Conservation (phyloP, 2,329 filamentous ascomycete genomes). For the Chaetomium sp. region DNA sequence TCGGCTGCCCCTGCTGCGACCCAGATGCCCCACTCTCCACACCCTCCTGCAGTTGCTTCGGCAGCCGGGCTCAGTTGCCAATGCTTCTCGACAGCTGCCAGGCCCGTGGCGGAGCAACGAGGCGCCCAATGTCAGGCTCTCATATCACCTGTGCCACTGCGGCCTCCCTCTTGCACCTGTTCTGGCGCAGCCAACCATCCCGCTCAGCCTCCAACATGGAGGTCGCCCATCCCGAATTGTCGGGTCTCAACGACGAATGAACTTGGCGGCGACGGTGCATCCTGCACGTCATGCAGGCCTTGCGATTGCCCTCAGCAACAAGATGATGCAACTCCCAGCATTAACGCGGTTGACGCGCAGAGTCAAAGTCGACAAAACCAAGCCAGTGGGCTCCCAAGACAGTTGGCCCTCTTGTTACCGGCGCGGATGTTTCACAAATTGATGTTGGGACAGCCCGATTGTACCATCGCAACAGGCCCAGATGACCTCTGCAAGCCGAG, state of each 20-base stretch:
- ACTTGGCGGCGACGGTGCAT: too few species aligned
- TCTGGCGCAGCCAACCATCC: background rate
- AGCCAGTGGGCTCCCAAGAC: too few species aligned
- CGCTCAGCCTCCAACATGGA: background rate
- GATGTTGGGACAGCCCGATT: background rate
- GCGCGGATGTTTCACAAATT: conserved; percentile 2
- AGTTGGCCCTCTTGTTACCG: background rate
- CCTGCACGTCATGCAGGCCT: too few species aligned
- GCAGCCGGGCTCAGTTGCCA: too few species aligned
- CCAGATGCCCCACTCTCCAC: too few species aligned
- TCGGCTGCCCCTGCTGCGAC: too few species aligned
- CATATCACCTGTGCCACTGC: background rate
- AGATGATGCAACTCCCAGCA: too few species aligned
- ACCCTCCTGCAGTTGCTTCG: too few species aligned
- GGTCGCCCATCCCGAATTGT: conserved; percentile 3
- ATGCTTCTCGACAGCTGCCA: background rate
- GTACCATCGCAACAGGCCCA: background rate
- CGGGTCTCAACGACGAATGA: background rate
- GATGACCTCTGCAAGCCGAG: background rate
- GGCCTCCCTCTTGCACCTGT: background rate
- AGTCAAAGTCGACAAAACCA: too few species aligned
- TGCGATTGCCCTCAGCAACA: too few species aligned
- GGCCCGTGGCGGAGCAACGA: conserved; percentile 5
- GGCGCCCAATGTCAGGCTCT: conserved; percentile 2
- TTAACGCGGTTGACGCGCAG: too few species aligned